Evolutionary conservation across 768 basidiomycete genomes (phyloP), one percentile per base, ranked within the genome.

Genomic region (Crassisporium funariophilum): DNA sequence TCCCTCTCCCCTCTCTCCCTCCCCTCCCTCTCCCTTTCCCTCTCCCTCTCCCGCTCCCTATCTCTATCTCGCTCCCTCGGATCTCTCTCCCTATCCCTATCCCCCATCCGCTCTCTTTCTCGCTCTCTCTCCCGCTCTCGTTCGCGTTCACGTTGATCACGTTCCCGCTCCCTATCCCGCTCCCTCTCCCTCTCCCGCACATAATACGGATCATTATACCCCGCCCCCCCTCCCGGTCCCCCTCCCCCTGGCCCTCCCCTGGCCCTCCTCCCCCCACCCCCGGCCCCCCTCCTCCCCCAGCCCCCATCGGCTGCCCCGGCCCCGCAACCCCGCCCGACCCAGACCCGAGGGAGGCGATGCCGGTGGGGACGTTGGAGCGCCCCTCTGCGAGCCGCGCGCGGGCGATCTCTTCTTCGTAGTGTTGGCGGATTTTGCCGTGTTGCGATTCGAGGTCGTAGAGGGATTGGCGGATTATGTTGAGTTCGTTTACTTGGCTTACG

Each of bases 401-500:
- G 4, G 72, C 70, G 46, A 95, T 72, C 55, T 97, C 94, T 2
- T 89, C 85, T 60, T 97, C 94, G 59, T 91, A 95, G 60, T 86
- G 83, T 50, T 86, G 81, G 24, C 92, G 79, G 42, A 92, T 83
- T 73, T 94, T 91, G 52, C 77, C 78, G 56, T 98, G 93, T 51
- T 89, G 86, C 0, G 83, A 72, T 64, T 99, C 95, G 45, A 99
- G 84, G 54, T 98, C 93, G 61, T 94, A 95, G 9, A 98, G 76
- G 2, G 88, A 83, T 59, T 92, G 86, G 25, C 93, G 82, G 59
- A 99, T 93, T 61, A 86, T 83, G 55, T 87, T 89, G 44, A 98
- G 74, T 63, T 98, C 95, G 63, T 84, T 88, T 52, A 98, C 84
- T 68, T 98, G 95, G 20, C 76, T 75, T 4, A 79, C 77, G 39